These are phyloP conservation scores for Alternaria brassicicola DNA, from an alignment of 2,329 filamentous ascomycete genomes.

Conservation along the genomic window DNA sequence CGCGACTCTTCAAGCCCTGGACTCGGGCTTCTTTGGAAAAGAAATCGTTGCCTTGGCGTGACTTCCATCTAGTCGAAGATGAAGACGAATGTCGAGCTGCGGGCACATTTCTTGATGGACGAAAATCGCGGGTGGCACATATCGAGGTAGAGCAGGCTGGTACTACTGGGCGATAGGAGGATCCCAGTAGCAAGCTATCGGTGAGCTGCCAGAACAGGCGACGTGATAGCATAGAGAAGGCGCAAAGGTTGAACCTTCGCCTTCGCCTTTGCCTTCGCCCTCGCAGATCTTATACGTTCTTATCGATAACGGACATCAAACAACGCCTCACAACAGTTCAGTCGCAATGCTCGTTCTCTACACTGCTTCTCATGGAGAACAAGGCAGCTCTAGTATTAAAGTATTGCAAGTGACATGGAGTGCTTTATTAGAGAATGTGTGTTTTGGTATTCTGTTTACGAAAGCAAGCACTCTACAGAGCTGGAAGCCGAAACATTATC, in stretches of 20 bases:
- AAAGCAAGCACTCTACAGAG: slow-evolving; percentile 47
- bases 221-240: slow-evolving; percentile 45
- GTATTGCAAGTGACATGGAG: background rate
- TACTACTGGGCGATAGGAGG: slow-evolving; percentile 2
- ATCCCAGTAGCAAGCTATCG: slow-evolving; percentile 40
- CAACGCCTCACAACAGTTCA: background rate
- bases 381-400: background rate
- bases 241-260: slow-evolving; percentile 7
- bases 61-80: slow-evolving; percentile 82
- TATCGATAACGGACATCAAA: slow-evolving; percentile 15
- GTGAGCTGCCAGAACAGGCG: slow-evolving; percentile 46
- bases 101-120: slow-evolving; percentile 7
- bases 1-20: slow-evolving; percentile 82
- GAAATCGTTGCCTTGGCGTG: slow-evolving; percentile 73
- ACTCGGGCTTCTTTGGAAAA: slow-evolving; percentile 79
- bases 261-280: slow-evolving; percentile 2
- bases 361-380: background rate
- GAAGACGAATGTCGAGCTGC: slow-evolving; percentile 37
- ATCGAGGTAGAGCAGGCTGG: slow-evolving; percentile 20
- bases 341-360: background rate
- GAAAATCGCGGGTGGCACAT: slow-evolving; percentile 17
- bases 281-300: slow-evolving; percentile 1
- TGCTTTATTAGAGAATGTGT: too few species aligned
- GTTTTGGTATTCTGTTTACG: slow-evolving; percentile 67
- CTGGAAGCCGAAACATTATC: slow-evolving; percentile 36